Evolutionary conservation across 2,329 filamentous ascomycete genomes (phyloP).

Genomic region (Ophiobolus disseminans): DNA sequence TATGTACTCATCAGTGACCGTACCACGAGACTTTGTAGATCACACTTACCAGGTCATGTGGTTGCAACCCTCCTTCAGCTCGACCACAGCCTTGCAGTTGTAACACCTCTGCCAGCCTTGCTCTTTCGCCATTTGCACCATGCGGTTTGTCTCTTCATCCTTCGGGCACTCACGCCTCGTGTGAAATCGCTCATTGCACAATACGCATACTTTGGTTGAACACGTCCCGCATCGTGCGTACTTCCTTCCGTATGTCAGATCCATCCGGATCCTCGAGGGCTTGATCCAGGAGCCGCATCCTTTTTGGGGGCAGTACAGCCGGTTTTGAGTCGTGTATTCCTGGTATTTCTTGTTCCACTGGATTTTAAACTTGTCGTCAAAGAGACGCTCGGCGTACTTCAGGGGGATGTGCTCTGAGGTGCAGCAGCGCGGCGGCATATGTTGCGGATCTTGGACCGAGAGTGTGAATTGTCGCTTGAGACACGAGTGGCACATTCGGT

Average conservation of each 20-base stretch:
- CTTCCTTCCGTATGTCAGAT: conserved; percentile 60
- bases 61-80: conserved; percentile 83
- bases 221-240: conserved; percentile 75
- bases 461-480: conserved; percentile 76
- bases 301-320: conserved; percentile 76
- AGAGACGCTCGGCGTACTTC: conserved; percentile 76
- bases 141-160: conserved; percentile 69
- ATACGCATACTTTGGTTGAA: conserved; percentile 74
- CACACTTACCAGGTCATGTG: conserved; percentile 80
- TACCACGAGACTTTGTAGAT: conserved; percentile 9
- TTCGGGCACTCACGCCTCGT: conserved; percentile 70
- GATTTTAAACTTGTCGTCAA: conserved; percentile 76
- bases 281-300: conserved; percentile 82
- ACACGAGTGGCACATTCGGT: conserved; percentile 81
- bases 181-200: conserved; percentile 80
- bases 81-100: conserved; percentile 75
- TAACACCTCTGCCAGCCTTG: conserved; percentile 79
- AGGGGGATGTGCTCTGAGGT: conserved; percentile 74
- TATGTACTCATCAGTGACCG: conserved; percentile 40
- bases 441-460: conserved; percentile 76
- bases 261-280: conserved; percentile 69
- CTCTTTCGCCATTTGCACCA: conserved; percentile 70
- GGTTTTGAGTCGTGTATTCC: conserved; percentile 76
- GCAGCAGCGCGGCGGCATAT: conserved; percentile 88
- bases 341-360: conserved; percentile 82